A percentile compares a stretch with the other conserved stretches of the same genome.
Conservation (phyloP, 2,329 filamentous ascomycete species). For the Grosmannia clavigera region DNA sequence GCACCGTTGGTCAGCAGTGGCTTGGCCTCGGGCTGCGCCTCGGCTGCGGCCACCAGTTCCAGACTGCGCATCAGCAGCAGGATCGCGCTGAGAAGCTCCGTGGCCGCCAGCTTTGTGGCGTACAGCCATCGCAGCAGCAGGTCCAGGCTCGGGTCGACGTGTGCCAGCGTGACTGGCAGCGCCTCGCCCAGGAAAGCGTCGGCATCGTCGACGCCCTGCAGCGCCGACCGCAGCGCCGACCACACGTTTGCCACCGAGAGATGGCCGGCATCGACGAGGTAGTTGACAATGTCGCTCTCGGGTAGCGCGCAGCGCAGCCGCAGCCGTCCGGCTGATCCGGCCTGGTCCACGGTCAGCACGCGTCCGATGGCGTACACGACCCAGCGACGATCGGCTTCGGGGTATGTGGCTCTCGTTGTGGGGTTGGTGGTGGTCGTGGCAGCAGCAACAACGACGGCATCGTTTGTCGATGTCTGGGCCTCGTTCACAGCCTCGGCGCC, state of each 20-base stretch:
- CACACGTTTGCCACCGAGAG: constrained; percentile 46
- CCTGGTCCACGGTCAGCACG: constrained; percentile 28
- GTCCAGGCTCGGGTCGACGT: constrained; percentile 56
- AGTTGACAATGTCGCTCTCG: constrained; percentile 42
- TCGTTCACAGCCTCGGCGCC: constrained; percentile 7
- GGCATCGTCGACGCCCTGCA: constrained; percentile 21
- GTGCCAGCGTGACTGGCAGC: constrained; percentile 47
- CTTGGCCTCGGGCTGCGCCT: constrained; percentile 18
- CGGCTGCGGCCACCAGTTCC: constrained; percentile 39
- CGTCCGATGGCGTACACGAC: constrained; percentile 50
- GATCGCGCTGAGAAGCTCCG: constrained; percentile 55
- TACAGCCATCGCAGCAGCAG: constrained; percentile 54
- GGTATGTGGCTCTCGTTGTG: constrained; percentile 22
- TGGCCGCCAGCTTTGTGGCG: constrained; percentile 50
- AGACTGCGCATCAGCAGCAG: constrained; percentile 57
- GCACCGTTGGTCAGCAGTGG: constrained; percentile 21
- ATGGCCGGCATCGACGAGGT: constrained; percentile 48
- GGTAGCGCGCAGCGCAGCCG: constrained; percentile 28
- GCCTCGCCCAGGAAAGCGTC: constrained; percentile 44
- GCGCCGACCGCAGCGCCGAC: constrained; percentile 40
- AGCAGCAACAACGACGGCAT: background rate
- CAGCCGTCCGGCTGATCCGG: constrained; percentile 14
- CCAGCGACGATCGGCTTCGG: constrained; percentile 51
- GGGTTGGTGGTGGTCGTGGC: background rate
- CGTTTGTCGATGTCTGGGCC: constrained; percentile 6